Conservation (phyloP, 163 green algal genomes). For the Prototheca wickerhamii region DNA sequence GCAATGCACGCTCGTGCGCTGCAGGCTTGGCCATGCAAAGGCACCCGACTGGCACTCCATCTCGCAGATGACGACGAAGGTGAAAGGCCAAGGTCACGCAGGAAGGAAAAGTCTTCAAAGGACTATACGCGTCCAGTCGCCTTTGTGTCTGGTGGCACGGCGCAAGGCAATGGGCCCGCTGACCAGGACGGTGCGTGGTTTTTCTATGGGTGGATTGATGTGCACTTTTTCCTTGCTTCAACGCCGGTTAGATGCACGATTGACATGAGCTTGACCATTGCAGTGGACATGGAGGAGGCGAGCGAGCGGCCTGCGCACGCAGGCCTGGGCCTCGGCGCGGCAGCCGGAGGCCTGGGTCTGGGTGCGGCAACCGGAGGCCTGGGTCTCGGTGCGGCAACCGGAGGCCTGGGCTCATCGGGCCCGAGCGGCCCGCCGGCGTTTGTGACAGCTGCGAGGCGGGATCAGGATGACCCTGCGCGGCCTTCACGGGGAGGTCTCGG, state of each 20-base stretch:
- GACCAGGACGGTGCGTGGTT: not conserved
- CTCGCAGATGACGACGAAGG: slow-evolving; percentile 30
- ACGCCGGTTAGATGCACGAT: too few species aligned
- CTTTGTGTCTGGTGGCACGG: slow-evolving; percentile 57
- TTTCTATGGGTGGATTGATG: too few species aligned
- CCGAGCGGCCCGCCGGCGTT: not conserved
- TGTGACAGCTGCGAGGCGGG: too few species aligned
- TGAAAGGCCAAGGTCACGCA: slow-evolving; percentile 15
- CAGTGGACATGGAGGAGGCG: not conserved
- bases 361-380: not conserved
- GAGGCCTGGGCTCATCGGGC: not conserved
- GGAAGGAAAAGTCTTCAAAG: slow-evolving; percentile 5
- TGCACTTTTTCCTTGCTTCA: too few species aligned
- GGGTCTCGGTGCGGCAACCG: not conserved
- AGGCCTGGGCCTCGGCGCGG: slow-evolving; percentile 14
- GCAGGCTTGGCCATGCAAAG: too few species aligned
- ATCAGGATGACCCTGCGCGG: not conserved
- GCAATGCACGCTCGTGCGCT: not conserved
- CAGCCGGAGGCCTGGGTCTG: slow-evolving; percentile 16
- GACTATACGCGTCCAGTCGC: slow-evolving; percentile 67
- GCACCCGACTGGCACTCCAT: not conserved
- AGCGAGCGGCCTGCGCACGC: not conserved
- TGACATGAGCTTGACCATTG: too few species aligned
- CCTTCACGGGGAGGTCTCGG: not conserved
- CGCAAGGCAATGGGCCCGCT: not conserved